A percentile compares a stretch with the other conserved stretches of the same genome.
Evolutionary conservation across 1,139 yeast species (phyloP).

Genomic region (Yamadazyma pseudoaaseri): DNA sequence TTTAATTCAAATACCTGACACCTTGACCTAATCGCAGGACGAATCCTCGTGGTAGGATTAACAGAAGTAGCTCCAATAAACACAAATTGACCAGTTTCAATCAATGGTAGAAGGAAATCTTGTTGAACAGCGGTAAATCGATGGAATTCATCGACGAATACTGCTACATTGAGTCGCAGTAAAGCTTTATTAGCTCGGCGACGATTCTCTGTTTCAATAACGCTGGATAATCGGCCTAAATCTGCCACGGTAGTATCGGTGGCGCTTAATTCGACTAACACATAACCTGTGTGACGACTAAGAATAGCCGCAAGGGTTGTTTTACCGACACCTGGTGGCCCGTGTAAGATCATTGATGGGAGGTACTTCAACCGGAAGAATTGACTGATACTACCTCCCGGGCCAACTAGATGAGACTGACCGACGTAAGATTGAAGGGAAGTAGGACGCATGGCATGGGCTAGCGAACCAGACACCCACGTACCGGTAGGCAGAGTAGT

Average conservation of each 20-base stretch:
- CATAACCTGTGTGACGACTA: constrained; percentile 33
- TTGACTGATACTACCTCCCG: constrained; percentile 29
- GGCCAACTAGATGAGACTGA: constrained; percentile 30
- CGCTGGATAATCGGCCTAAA: constrained; percentile 24
- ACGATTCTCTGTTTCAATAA: constrained; percentile 24
- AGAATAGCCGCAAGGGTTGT: constrained; percentile 42
- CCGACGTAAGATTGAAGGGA: constrained; percentile 32
- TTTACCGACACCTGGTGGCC: constrained; percentile 50
- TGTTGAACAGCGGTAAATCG: constrained; percentile 41
- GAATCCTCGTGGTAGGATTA: constrained; percentile 28
- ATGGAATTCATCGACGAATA: constrained; percentile 47
- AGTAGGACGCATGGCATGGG: constrained; percentile 19
- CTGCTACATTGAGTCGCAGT: constrained; percentile 26
- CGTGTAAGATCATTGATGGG: constrained; percentile 44
- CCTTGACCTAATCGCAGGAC: constrained; percentile 40
- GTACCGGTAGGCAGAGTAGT: too few relatives aligned
- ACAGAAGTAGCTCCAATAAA: constrained; percentile 48
- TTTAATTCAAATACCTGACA: constrained; percentile 37
- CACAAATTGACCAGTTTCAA: constrained; percentile 40
- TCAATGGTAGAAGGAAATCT: constrained; percentile 39
- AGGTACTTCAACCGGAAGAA: constrained; percentile 37
- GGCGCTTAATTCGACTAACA: constrained; percentile 41
- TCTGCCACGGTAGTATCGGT: constrained; percentile 35
- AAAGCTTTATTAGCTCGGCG: constrained; percentile 14
- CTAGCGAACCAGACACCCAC: too few relatives aligned